Evolutionary conservation across 192 early-diverging fungal genomes (phyloP).

Genomic region (Linnemannia schmuckeri): DNA sequence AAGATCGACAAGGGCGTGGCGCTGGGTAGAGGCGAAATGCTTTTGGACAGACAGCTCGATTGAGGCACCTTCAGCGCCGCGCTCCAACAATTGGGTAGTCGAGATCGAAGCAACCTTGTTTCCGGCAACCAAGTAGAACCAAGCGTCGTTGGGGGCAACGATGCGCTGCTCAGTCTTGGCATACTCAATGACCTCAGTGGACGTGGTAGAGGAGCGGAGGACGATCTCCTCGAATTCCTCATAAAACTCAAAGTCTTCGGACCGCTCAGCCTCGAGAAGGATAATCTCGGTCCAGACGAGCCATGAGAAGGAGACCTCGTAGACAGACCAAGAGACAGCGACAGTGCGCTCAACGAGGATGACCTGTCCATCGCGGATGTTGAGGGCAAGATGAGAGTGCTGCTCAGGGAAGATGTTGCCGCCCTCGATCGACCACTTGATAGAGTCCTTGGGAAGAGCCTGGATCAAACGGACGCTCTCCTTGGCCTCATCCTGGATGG

Average conservation of each 20-base stretch:
- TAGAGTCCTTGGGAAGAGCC: slow-evolving; percentile 40
- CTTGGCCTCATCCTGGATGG: slow-evolving; percentile 39
- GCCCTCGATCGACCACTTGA: slow-evolving; percentile 47
- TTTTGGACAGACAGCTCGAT: slow-evolving; percentile 34
- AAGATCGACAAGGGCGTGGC: slow-evolving; percentile 44
- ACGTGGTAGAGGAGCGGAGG: slow-evolving; percentile 33
- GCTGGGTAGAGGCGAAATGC: slow-evolving; percentile 36
- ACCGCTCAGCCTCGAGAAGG: slow-evolving; percentile 24
- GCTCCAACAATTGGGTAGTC: slow-evolving; percentile 27
- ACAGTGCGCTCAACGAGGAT: slow-evolving; percentile 41
- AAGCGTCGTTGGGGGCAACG: slow-evolving; percentile 32
- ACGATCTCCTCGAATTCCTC: slow-evolving; percentile 53
- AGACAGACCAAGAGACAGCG: slow-evolving; percentile 38
- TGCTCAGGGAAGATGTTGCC: slow-evolving; percentile 44
- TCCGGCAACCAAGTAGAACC: slow-evolving; percentile 52
- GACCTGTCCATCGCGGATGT: slow-evolving; percentile 44
- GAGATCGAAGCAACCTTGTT: slow-evolving; percentile 41
- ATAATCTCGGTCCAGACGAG: slow-evolving; percentile 38
- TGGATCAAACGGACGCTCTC: slow-evolving; percentile 33
- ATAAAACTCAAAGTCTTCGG: slow-evolving; percentile 47
- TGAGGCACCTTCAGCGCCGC: slow-evolving; percentile 30
- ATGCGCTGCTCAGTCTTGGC: slow-evolving; percentile 40
- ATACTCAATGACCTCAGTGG: slow-evolving; percentile 40
- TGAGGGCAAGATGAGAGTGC: slow-evolving; percentile 40
- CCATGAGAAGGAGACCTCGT: slow-evolving; percentile 40